Evolutionary conservation across 306 rosid genomes (phyloP).

Genomic region (Rosa rugosa): DNA sequence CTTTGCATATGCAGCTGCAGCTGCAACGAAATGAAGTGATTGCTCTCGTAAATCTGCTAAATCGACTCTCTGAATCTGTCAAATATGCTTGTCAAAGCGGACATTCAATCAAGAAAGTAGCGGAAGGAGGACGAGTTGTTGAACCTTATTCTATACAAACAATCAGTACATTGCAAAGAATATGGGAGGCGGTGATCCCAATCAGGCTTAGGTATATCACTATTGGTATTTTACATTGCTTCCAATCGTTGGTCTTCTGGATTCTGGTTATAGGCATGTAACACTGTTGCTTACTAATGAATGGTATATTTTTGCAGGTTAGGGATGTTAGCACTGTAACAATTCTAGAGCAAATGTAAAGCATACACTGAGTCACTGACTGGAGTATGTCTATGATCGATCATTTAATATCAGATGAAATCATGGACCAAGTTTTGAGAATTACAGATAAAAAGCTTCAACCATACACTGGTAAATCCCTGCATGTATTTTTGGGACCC

Average conservation of each 20-base stretch:
- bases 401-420: too few species aligned
- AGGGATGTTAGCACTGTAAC: neutral
- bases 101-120: slow-evolving; percentile 43
- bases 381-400: too few species aligned
- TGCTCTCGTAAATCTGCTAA: slow-evolving; percentile 63
- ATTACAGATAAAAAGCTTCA: too few species aligned
- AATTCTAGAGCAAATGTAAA: too few species aligned
- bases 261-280: neutral
- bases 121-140: slow-evolving; percentile 33
- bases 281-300: neutral
- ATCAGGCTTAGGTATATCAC: slow-evolving; percentile 1
- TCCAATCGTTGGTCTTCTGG: neutral
- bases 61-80: slow-evolving; percentile 61
- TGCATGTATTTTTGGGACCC: too few species aligned
- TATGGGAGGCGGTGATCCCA: slow-evolving; percentile 12
- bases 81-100: slow-evolving; percentile 43
- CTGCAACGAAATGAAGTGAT: slow-evolving; percentile 74
- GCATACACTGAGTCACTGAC: too few species aligned
- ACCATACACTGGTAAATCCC: too few species aligned
- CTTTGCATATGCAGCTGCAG: slow-evolving; percentile 45
- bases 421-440: too few species aligned
- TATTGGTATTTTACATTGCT: neutral
- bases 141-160: neutral
- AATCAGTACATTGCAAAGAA: slow-evolving; percentile 29
- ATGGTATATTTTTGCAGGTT: neutral